A percentile compares a stretch with the other conserved stretches of the same genome.
phyloP scores from a whole-genome alignment of 257 asterid genomes.

The Ilex asprella region DNA sequence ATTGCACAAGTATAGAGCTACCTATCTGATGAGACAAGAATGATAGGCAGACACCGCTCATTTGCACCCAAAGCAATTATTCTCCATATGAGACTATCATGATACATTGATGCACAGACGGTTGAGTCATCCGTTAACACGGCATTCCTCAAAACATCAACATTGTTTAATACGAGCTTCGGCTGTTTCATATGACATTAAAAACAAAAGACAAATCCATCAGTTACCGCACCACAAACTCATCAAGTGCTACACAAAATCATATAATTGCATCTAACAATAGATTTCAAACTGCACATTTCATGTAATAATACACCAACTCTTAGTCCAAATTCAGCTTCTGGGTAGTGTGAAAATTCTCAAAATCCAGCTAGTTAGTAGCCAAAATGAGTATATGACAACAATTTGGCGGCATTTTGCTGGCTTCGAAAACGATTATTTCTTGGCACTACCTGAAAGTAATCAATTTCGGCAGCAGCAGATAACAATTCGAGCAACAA shows the following conservation, averaged over 20 bases:
- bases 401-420: too few relatives aligned
- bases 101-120: constrained; percentile 77
- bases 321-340: too few relatives aligned
- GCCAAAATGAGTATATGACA: too few relatives aligned
- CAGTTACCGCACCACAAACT: not conserved
- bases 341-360: too few relatives aligned
- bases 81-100: constrained; percentile 95
- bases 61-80: constrained; percentile 81
- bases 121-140: constrained; percentile 48
- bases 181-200: constrained; percentile 53
- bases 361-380: too few relatives aligned
- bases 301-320: too few relatives aligned
- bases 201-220: constrained; percentile 19
- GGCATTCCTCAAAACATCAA: constrained; percentile 82
- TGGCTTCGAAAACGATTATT: too few relatives aligned
- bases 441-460: constrained; percentile 59
- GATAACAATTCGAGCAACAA: constrained; percentile 86
- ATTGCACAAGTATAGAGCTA: constrained; percentile 17
- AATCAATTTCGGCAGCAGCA: constrained; percentile 77
- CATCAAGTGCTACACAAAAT: too few relatives aligned
- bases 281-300: too few relatives aligned
- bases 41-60: constrained; percentile 74
- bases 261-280: too few relatives aligned
- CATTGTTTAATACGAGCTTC: constrained; percentile 91
- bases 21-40: constrained; percentile 91